Percentiles rank a stretch among this genome's conserved stretches.
phyloP scores from a whole-genome alignment of 2,329 filamentous ascomycete genomes.

The Sporothrix pseudoabietina region DNA sequence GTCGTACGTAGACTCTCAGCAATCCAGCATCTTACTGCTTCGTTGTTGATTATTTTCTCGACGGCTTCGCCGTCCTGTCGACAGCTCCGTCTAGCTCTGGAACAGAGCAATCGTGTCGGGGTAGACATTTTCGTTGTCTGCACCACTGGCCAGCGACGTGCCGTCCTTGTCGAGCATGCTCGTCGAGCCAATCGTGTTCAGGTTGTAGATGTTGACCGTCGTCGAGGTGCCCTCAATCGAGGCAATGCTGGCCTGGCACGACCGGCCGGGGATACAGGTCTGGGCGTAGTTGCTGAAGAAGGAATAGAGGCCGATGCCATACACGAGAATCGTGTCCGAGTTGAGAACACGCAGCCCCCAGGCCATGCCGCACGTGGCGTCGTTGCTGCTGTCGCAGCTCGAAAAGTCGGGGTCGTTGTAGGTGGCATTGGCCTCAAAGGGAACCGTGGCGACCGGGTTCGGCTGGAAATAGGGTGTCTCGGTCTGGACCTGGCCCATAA shows the following conservation, averaged over 20 bases:
- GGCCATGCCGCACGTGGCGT: constrained; percentile 53
- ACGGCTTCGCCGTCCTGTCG: neutral
- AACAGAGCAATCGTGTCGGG: constrained; percentile 45
- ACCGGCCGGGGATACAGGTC: constrained; percentile 48
- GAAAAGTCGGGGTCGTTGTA: constrained; percentile 58
- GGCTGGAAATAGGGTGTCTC: constrained; percentile 74
- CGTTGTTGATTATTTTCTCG: neutral
- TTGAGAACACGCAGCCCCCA: constrained; percentile 67
- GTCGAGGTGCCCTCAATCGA: constrained; percentile 38
- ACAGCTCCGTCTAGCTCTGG: neutral
- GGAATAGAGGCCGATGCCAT: constrained; percentile 67
- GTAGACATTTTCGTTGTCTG: constrained; percentile 47
- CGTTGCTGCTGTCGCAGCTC: constrained; percentile 41
- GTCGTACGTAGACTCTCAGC: too few species aligned
- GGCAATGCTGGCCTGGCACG: constrained; percentile 53
- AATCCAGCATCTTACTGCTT: too few species aligned
- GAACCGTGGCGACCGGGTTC: constrained; percentile 59
- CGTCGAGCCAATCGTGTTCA: constrained; percentile 50
- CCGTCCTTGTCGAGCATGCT: constrained; percentile 47
- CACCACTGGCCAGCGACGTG: constrained; percentile 42
- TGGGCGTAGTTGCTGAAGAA: constrained; percentile 68
- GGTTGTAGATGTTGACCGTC: constrained; percentile 47
- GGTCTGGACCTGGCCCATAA: constrained; percentile 66
- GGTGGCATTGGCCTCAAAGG: constrained; percentile 51
- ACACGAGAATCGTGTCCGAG: constrained; percentile 57